Evolutionary conservation across 768 basidiomycete species (phyloP).

Genomic region (Trametes punicea): DNA sequence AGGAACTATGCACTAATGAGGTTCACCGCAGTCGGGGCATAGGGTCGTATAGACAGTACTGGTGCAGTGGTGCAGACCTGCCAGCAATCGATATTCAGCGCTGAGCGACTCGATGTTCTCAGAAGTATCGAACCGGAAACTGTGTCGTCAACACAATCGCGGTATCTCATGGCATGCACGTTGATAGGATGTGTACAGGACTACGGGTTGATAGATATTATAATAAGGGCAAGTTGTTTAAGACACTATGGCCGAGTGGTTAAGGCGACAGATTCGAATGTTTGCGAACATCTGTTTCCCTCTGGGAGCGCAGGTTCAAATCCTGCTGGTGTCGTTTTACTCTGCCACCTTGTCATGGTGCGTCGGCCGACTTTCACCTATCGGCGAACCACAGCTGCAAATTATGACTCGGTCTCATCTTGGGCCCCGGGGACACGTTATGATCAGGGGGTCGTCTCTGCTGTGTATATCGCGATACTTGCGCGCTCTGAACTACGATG

Average conservation of each 20-base stretch:
- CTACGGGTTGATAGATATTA: too few species aligned
- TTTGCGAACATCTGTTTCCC: constrained; percentile 62
- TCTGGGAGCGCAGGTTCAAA: constrained; percentile 46
- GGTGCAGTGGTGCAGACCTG: too few species aligned
- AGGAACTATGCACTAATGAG: background rate
- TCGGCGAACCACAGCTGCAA: too few species aligned
- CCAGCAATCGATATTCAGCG: too few species aligned
- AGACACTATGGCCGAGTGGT: constrained; percentile 71
- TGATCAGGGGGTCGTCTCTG: too few species aligned
- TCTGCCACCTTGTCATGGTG: background rate
- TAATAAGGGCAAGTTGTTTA: too few species aligned
- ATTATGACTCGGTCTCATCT: too few species aligned
- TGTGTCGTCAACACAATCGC: too few species aligned
- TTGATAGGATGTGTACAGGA: background rate
- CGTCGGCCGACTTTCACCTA: background rate
- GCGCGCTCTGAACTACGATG: background rate
- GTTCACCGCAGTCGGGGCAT: background rate
- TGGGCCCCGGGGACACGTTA: too few species aligned
- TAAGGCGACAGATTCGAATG: constrained; percentile 47
- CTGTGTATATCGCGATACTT: constrained; percentile 1
- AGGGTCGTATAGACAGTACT: background rate
- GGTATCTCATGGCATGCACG: background rate
- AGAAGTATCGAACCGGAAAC: too few species aligned
- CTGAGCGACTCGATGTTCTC: too few species aligned
- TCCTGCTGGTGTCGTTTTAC: constrained; percentile 22